Conservation (phyloP, 331 rosid species). For the Ulmus americana region DNA sequence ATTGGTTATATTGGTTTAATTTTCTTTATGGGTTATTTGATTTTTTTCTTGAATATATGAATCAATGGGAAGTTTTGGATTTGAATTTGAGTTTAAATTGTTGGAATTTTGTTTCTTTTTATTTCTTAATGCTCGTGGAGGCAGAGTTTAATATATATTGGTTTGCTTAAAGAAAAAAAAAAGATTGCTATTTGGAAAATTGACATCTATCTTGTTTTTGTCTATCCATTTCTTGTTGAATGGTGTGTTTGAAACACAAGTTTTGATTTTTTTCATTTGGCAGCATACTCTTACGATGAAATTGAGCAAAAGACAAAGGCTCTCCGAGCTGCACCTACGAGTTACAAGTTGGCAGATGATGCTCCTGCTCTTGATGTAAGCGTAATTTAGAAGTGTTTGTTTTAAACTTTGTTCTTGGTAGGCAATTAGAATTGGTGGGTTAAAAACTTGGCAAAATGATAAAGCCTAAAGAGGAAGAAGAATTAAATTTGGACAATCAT, state of each 20-base stretch:
- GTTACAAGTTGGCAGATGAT: constrained; percentile 35
- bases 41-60: not conserved
- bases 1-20: not conserved
- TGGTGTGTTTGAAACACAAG: not conserved
- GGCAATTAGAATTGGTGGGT: no score
- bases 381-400: constrained; percentile 6
- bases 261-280: constrained; percentile 12
- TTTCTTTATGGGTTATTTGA: not conserved
- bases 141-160: not conserved
- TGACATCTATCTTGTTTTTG: not conserved
- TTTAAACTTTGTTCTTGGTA: not conserved
- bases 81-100: not conserved
- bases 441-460: no score
- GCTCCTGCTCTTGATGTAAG: constrained; percentile 61
- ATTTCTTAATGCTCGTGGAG: not conserved
- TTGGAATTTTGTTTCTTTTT: not conserved
- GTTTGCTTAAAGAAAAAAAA: not conserved
- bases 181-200: not conserved
- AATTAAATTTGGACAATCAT: not conserved
- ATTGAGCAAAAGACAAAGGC: constrained; percentile 58
- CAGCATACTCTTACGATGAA: constrained; percentile 64
- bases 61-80: not conserved
- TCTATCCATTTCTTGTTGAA: constrained; percentile 10
- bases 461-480: not conserved
- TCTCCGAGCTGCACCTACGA: constrained; percentile 40